Base-by-base conservation (phyloP, 2,329 filamentous ascomycete genomes). In the Ceratocystis variospora region DNA sequence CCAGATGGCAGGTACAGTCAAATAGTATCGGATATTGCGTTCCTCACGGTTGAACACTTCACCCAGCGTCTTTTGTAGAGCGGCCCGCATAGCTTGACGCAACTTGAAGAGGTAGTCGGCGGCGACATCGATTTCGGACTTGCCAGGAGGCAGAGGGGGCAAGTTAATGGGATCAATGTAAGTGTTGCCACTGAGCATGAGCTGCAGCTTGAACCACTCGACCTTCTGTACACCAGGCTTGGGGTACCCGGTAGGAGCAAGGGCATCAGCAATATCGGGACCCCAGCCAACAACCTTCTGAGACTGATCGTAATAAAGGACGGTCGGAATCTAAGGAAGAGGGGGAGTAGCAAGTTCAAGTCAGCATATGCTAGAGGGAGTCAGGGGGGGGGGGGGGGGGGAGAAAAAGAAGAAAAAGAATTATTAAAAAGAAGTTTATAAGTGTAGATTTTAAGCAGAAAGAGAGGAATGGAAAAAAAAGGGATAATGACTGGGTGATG, bases 241-340 rank as follows among this genome's bases (percentile, higher is more conserved):
- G 71, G 94, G 94, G 76, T 97, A 97, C 69, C 94, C 94, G 50
- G 94, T 97, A 37, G 94, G 94, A 64, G 94, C 93, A 70, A 97
- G 83, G 70, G 94, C 94, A 77, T 97, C 93, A 68, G 94, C 90
- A 72, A 97, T 97, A 80, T 99, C 94, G 67, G 93, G 92, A 69
- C 94, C 94, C 94, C 94, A 99, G 72, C 94, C 94, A n/a, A 97
- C 94, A 62, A 99, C 94, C 77, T 97, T 96, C 74, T 99, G 94
- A 76, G 96, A 96, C 77, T 97, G 93, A 75, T 99, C 94, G 75
- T 99, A 99, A 80, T 99, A 99, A 68, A 99, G 84, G n/a, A 99
- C 94, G 15, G 94, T 97, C 17, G 94, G 94, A 72, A 99, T 97
- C 94, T 96, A 73, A 25, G 28, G 45, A 41, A 2, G 37, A 41